phyloP scores from a whole-genome alignment of 192 early-diverging fungal species.

The Mortierella alpina region DNA sequence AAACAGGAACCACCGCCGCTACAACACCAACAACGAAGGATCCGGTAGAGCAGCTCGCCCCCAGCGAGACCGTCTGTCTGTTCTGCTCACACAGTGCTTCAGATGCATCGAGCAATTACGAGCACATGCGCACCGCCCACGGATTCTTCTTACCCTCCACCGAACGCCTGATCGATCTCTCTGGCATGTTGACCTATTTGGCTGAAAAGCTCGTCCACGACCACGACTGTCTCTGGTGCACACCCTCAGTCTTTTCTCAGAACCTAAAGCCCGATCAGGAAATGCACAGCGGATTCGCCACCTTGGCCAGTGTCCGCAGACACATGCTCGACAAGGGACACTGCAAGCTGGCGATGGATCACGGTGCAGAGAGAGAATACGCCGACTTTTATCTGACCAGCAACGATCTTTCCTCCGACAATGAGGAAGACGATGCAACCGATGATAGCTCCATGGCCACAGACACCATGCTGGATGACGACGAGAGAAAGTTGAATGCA shows the following conservation, averaged over 20 bases:
- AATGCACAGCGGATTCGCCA: slow-evolving; percentile 17
- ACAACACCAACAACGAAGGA: slow-evolving; percentile 68
- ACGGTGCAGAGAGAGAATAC: slow-evolving; percentile 45
- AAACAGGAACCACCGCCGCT: background rate
- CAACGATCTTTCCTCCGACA: background rate
- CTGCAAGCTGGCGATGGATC: slow-evolving; percentile 50
- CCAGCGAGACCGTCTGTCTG: slow-evolving; percentile 85
- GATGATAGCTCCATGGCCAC: slow-evolving; percentile 32
- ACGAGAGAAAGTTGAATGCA: slow-evolving; percentile 27
- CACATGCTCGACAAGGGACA: slow-evolving; percentile 56
- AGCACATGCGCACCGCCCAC: slow-evolving; percentile 39
- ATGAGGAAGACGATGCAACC: slow-evolving; percentile 9
- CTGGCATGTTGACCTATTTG: slow-evolving; percentile 45
- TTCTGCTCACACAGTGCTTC: slow-evolving; percentile 81
- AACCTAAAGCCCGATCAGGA: slow-evolving; percentile 42
- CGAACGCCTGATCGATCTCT: slow-evolving; percentile 42
- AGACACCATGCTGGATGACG: slow-evolving; percentile 27
- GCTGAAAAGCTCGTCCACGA: slow-evolving; percentile 35
- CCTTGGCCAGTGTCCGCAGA: slow-evolving; percentile 32
- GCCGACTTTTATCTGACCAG: slow-evolving; percentile 44
- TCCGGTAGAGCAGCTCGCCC: slow-evolving; percentile 73
- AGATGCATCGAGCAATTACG: slow-evolving; percentile 61
- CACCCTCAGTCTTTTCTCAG: slow-evolving; percentile 39
- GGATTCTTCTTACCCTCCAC: slow-evolving; percentile 46
- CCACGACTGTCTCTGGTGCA: slow-evolving; percentile 47